Conservation (phyloP, 371 early-diverging fungal species). For the Mortierella sp. region DNA sequence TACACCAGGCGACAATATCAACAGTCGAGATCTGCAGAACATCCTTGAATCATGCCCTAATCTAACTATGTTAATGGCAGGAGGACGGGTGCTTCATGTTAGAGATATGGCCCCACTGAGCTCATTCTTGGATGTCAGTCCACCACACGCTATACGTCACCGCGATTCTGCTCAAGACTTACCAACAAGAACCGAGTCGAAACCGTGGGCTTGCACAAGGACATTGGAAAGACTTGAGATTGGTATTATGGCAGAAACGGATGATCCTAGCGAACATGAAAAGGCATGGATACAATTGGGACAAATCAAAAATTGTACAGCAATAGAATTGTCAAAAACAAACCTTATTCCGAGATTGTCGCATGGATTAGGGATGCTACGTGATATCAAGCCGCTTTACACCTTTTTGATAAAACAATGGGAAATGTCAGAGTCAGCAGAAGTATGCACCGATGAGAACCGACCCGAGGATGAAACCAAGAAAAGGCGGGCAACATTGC, state of each 20-base stretch:
- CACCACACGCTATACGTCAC: not conserved
- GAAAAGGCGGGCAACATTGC: not conserved
- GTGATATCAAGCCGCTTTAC: not conserved
- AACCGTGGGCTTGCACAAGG: conserved; percentile 6
- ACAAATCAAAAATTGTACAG: not conserved
- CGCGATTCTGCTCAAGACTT: not conserved
- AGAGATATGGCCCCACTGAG: conserved; percentile 2
- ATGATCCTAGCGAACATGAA: not conserved
- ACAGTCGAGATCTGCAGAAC: not conserved
- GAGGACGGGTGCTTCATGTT: not conserved
- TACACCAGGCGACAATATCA: not conserved
- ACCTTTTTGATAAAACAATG: conserved; percentile 5
- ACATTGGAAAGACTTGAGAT: not conserved
- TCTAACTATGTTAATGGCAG: not conserved
- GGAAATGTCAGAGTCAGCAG: not conserved
- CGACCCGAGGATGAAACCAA: not conserved
- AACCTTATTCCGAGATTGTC: conserved; percentile 7
- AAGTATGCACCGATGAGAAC: not conserved
- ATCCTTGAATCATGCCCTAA: conserved; percentile 8
- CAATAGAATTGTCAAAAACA: conserved; percentile 2
- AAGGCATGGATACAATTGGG: conserved; percentile 10
- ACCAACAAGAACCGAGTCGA: not conserved
- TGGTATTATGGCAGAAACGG: conserved; percentile 7
- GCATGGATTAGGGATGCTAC: conserved; percentile 5
- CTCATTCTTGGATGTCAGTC: not conserved